phyloP scores from a whole-genome alignment of 805 yeast species.

The Cyberlindnera maclurae region DNA sequence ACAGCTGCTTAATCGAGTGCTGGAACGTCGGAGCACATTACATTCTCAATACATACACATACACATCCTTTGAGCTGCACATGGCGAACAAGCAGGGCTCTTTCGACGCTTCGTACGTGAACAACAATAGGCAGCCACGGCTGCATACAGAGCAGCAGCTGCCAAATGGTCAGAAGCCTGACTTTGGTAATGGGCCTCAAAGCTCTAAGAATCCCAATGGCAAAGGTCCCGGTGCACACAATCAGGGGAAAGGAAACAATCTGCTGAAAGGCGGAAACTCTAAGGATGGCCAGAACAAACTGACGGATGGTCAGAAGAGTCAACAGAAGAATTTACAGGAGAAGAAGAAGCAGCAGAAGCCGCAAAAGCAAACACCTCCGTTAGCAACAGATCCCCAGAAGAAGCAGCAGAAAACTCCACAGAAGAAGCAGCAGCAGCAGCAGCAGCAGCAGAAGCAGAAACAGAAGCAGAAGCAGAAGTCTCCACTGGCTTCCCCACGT shows the following conservation, averaged over 20 bases:
- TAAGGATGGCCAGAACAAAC: no score
- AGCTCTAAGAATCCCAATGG: not conserved
- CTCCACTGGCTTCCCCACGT: not conserved
- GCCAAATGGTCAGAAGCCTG: conserved; percentile 16
- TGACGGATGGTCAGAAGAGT: not conserved
- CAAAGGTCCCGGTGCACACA: no score
- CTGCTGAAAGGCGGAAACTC: no score
- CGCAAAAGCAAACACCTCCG: conserved; percentile 2
- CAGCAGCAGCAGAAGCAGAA: not conserved
- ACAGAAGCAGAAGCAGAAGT: not conserved
- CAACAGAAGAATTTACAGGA: not conserved
- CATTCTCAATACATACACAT: not conserved
- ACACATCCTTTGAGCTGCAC: not conserved
- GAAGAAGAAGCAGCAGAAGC: not conserved
- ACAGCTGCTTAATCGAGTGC: no score
- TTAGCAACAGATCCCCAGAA: no score
- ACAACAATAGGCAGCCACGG: conserved; percentile 5
- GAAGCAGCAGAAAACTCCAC: not conserved
- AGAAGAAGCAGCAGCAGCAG: not conserved
- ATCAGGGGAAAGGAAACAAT: no score
- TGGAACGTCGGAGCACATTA: no score
- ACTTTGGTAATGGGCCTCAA: conserved; percentile 11
- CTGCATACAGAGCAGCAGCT: conserved; percentile 4
- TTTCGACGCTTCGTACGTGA: conserved; percentile 4
- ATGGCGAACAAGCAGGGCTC: not conserved